Percentiles rank a stretch among this genome's conserved stretches.
These are phyloP conservation scores for Penicillium argentinense DNA, from an alignment of 495 filamentous ascomycete species.

Conservation along the genomic window DNA sequence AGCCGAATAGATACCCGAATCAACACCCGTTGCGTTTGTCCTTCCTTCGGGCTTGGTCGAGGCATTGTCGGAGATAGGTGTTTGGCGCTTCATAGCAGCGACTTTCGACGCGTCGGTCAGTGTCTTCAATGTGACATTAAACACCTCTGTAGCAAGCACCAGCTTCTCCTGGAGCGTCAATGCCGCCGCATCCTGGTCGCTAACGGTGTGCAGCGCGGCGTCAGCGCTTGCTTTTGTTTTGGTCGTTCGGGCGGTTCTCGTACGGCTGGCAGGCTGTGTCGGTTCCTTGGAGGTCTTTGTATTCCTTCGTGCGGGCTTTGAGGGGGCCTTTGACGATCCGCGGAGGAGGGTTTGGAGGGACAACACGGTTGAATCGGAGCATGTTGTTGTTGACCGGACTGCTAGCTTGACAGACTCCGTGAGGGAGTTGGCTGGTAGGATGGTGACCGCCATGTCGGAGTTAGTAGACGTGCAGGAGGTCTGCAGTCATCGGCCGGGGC, in stretches of 20 bases:
- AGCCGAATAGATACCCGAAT: conserved; percentile 34
- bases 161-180: conserved; percentile 62
- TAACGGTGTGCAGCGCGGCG: conserved; percentile 26
- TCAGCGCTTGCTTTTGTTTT: conserved; percentile 34
- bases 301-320: conserved; percentile 23
- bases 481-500: conserved; percentile 16
- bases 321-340: conserved; percentile 24
- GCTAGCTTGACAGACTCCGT: conserved; percentile 49
- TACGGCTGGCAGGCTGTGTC: conserved; percentile 24
- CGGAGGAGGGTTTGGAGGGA: conserved; percentile 48
- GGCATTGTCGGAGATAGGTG: conserved; percentile 36
- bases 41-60: conserved; percentile 44
- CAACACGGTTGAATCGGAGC: conserved; percentile 45
- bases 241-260: conserved; percentile 34
- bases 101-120: conserved; percentile 71
- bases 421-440: conserved; percentile 33
- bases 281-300: conserved; percentile 26
- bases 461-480: conserved; percentile 7
- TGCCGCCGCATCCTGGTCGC: conserved; percentile 35
- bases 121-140: conserved; percentile 72
- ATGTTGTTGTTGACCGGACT: conserved; percentile 49
- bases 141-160: conserved; percentile 75
- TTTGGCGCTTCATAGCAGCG: conserved; percentile 18
- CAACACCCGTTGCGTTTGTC: conserved; percentile 24
- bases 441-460: conserved; percentile 39